phyloP scores from a whole-genome alignment of 495 filamentous ascomycete genomes.

The Terfezia claveryi region DNA sequence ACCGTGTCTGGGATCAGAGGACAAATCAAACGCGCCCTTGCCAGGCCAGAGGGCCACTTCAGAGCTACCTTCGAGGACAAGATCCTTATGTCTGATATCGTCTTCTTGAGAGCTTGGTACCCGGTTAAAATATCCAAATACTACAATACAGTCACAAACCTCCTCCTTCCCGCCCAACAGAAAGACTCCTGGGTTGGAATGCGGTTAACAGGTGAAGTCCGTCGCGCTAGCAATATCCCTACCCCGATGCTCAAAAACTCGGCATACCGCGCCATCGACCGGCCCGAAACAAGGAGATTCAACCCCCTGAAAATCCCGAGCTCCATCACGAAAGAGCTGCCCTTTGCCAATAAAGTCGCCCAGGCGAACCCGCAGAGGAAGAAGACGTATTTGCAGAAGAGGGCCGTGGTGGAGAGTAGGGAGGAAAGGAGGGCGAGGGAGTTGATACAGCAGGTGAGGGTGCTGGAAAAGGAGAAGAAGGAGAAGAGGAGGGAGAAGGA shows the following conservation, averaged over 20 bases:
- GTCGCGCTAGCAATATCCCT: constrained; percentile 47
- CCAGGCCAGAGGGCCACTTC: constrained; percentile 84
- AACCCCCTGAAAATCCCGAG: constrained; percentile 80
- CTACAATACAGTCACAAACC: constrained; percentile 90
- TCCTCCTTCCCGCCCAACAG: constrained; percentile 27
- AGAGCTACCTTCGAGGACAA: constrained; percentile 97
- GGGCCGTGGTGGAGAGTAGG: constrained; percentile 52
- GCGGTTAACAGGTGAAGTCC: constrained; percentile 86
- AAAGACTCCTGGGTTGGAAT: constrained; percentile 37
- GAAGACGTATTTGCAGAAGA: constrained; percentile 80
- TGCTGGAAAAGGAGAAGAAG: constrained; percentile 71
- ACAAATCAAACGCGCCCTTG: constrained; percentile 82
- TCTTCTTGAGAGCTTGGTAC: constrained; percentile 91
- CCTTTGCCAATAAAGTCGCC: constrained; percentile 79
- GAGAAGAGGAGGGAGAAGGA: constrained; percentile 62
- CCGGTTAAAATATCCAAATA: constrained; percentile 82
- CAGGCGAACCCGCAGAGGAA: constrained; percentile 53
- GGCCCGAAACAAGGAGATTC: constrained; percentile 58
- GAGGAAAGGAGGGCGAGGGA: constrained; percentile 79
- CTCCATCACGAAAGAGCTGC: constrained; percentile 61
- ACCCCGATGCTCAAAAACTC: constrained; percentile 63
- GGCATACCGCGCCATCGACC: constrained; percentile 33
- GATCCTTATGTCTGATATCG: constrained; percentile 84
- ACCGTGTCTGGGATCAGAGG: constrained; percentile 89
- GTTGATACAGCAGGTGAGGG: constrained; percentile 83